A percentile compares a stretch with the other conserved stretches of the same genome.
Evolutionary conservation across 73 alveolate species (phyloP).

Genomic region (Uronychia setigera): DNA sequence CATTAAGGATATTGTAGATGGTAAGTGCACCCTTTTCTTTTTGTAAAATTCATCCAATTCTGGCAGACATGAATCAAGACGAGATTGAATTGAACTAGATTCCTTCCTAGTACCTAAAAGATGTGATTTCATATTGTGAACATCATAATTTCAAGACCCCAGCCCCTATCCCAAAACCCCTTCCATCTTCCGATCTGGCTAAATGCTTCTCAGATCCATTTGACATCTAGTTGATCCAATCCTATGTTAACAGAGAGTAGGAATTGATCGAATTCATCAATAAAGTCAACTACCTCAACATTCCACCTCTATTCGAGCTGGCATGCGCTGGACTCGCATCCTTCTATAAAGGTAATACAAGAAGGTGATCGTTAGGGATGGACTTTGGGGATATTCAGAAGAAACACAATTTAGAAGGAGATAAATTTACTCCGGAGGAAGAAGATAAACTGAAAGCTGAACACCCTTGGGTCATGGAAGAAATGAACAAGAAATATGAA

Average conservation of each 20-base stretch:
- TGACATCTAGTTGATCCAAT: slow-evolving; percentile 25
- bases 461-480: slow-evolving; percentile 44
- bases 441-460: slow-evolving; percentile 33
- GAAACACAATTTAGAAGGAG: slow-evolving; percentile 25
- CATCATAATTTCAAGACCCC: slow-evolving; percentile 28
- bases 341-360: slow-evolving; percentile 29
- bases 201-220: slow-evolving; percentile 17
- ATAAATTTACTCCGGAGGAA: slow-evolving; percentile 41
- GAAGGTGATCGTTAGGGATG: no score
- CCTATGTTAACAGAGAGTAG: no score
- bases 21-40: not conserved
- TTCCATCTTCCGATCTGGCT: slow-evolving; percentile 34
- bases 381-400: slow-evolving; percentile 26
- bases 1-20: slow-evolving; percentile 24
- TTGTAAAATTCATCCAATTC: not conserved
- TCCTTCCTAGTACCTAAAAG: slow-evolving; percentile 15
- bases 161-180: slow-evolving; percentile 27
- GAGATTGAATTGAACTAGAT: slow-evolving; percentile 5
- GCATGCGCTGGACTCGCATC: slow-evolving; percentile 45
- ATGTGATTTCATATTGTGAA: slow-evolving; percentile 27
- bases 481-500: not conserved
- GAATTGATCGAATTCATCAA: slow-evolving; percentile 27
- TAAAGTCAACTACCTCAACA: slow-evolving; percentile 28
- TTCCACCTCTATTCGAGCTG: slow-evolving; percentile 46
- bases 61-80: slow-evolving; percentile 18